These are phyloP conservation scores for Planoprotostelium fungivorum DNA, from an alignment of 78 protist species.

Conservation along the genomic window DNA sequence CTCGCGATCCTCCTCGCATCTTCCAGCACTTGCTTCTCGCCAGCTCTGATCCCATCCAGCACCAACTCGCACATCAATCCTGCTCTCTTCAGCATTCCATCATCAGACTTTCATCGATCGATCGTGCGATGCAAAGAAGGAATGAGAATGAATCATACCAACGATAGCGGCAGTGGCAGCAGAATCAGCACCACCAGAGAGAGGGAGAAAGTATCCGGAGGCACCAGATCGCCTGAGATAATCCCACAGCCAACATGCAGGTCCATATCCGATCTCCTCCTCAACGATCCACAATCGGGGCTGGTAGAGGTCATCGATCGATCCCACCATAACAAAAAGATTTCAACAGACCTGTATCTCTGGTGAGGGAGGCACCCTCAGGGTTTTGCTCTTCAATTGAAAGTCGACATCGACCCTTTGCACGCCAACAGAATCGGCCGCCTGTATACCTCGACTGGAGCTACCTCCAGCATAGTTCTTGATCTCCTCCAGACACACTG, in stretches of 20 bases:
- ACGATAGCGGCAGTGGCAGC: conserved; percentile 75
- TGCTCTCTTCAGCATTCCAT: neutral
- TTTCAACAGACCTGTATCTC: neutral
- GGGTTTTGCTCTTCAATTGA: neutral
- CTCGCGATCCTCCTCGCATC: conserved; percentile 37
- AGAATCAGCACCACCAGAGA: conserved; percentile 89
- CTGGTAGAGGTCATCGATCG: conserved; percentile 8
- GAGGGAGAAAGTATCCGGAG: conserved; percentile 76
- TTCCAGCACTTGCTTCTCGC: conserved; percentile 9
- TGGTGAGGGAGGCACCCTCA: neutral
- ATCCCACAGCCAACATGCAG: conserved; percentile 91
- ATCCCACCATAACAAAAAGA: neutral
- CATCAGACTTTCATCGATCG: neutral
- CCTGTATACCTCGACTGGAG: neutral
- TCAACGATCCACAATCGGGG: conserved; percentile 30
- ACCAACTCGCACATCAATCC: conserved; percentile 68
- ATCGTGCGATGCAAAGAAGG: neutral
- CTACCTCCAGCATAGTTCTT: conserved; percentile 6
- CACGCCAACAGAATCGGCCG: neutral
- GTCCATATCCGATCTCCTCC: conserved; percentile 74
- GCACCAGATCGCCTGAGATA: conserved; percentile 80
- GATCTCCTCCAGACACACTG: conserved; percentile 62
- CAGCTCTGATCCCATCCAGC: conserved; percentile 13
- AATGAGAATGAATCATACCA: conserved; percentile 1
- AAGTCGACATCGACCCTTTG: neutral